A percentile compares a stretch with the other conserved stretches of the same genome.
Evolutionary conservation across 805 yeast genomes (phyloP).

Genomic region (Brettanomyces nanus): DNA sequence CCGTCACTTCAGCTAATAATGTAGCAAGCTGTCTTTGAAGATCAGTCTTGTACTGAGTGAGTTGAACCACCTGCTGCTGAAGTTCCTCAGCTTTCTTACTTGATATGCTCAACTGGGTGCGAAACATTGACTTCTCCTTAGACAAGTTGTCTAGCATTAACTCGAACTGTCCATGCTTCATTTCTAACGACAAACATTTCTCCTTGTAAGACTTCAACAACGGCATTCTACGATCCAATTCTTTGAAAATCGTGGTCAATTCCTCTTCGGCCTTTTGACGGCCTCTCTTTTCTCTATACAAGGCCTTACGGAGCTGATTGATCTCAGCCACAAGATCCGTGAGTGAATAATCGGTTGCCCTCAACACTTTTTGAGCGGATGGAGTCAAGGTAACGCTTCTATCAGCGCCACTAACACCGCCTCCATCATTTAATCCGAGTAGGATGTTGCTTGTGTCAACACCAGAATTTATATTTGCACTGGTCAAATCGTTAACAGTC

Average conservation of each 20-base stretch:
- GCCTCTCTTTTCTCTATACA: slow-evolving; percentile 61
- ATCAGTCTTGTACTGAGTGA: slow-evolving; percentile 57
- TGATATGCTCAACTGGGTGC: slow-evolving; percentile 15
- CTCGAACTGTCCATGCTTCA: slow-evolving; percentile 46
- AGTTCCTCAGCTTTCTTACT: slow-evolving; percentile 31
- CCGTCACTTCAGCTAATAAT: slow-evolving; percentile 56
- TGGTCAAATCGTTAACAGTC: slow-evolving; percentile 35
- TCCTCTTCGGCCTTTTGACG: slow-evolving; percentile 65
- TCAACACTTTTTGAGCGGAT: slow-evolving; percentile 49
- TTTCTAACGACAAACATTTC: slow-evolving; percentile 47
- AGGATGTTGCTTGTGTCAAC: slow-evolving; percentile 12
- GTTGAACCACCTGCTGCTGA: slow-evolving; percentile 36
- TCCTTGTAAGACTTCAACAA: slow-evolving; percentile 58
- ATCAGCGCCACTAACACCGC: slow-evolving; percentile 2
- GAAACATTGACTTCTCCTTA: slow-evolving; percentile 29
- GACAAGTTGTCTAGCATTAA: slow-evolving; percentile 46
- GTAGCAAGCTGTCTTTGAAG: slow-evolving; percentile 77
- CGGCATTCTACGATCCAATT: slow-evolving; percentile 74
- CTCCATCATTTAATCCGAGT: slow-evolving; percentile 12
- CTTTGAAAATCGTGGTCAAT: slow-evolving; percentile 62
- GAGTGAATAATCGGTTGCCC: slow-evolving; percentile 45
- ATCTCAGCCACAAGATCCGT: slow-evolving; percentile 61
- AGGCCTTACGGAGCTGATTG: slow-evolving; percentile 53
- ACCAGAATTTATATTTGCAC: slow-evolving; percentile 7
- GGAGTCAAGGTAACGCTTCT: slow-evolving; percentile 34